Evolutionary conservation across 2,329 filamentous ascomycete species (phyloP), one percentile per base, ranked within the genome.

Genomic region (Fusarium burgessii): DNA sequence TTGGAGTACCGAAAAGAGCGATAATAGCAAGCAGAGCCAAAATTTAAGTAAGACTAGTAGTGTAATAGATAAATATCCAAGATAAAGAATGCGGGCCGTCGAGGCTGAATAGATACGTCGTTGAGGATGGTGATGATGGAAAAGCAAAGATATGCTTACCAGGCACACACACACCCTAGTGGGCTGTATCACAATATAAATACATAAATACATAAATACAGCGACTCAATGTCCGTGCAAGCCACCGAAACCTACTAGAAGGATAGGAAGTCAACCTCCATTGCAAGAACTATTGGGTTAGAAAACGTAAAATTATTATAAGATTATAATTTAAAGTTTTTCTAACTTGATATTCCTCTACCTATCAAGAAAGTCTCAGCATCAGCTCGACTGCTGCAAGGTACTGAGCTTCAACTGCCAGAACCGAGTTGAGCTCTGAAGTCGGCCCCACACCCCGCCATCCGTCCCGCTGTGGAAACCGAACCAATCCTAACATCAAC

Each of bases 401-500:
- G n/a, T 17, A 20, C 40, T 6, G 23, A 43, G 12, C 35, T 33
- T 50, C 29, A 42, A 27, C 32, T 67, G 15, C 46, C 35, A 42
- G 23, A 36, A 36, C 13, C 33, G n/a, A 42, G 40, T 20, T 23
- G 33, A 42, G 38, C 32, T 52, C 40, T 52, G 13, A 46, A 46
- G 25, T 29, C 58, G 65, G 65, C 65, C 66, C 66, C 66, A 69
- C 65, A 65, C 66, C 66, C 66, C 66, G 66, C 66, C 41, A 46
- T 61, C 56, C 56, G 49, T 68, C 42, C 64, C 51, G 51, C 41
- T 33, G 49, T 40, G 56, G 64, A 67, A 67, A 55, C 43, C 15
- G 58, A 49, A 49, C 51, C 10, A 56, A 47, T 27, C 20, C 18
- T 38, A 50, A 69, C 57, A 50, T 63, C 66, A 70, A 70, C 63